These are phyloP conservation scores for Talaromyces sp. DNA, from an alignment of 2,329 filamentous ascomycete genomes.

Conservation along the genomic window DNA sequence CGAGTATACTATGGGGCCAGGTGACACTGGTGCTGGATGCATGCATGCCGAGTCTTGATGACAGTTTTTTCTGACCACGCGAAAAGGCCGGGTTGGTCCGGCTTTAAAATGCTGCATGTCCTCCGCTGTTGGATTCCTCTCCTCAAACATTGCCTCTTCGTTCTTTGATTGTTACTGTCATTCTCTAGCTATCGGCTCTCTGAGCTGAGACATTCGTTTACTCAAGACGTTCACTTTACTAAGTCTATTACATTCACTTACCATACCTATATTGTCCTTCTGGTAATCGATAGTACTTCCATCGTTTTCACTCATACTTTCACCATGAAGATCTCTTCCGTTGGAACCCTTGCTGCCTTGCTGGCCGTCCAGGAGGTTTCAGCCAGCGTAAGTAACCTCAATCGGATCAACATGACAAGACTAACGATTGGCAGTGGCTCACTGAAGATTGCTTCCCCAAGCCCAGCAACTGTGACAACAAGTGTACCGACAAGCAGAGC, in stretches of 20 bases:
- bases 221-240: slow-evolving; percentile 5
- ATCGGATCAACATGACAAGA: neutral
- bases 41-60: neutral
- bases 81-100: neutral
- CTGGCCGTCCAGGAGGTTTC: slow-evolving; percentile 21
- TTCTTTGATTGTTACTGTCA: slow-evolving; percentile 16
- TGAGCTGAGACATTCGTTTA: slow-evolving; percentile 16
- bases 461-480: slow-evolving; percentile 70
- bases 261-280: slow-evolving; percentile 8
- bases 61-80: neutral
- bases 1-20: neutral
- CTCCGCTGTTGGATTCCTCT: neutral
- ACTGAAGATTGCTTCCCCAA: slow-evolving; percentile 56
- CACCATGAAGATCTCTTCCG: slow-evolving; percentile 19
- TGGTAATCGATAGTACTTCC: slow-evolving; percentile 14
- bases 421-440: slow-evolving; percentile 41
- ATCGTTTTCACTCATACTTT: neutral
- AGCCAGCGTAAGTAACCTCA: slow-evolving; percentile 17
- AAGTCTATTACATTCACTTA: neutral
- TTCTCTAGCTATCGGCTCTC: slow-evolving; percentile 9
- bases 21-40: neutral
- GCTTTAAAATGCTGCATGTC: neutral
- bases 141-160: neutral
- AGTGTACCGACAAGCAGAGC: slow-evolving; percentile 67
- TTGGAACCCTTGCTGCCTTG: slow-evolving; percentile 15